Percentiles rank a stretch among this genome's conserved stretches.
These are phyloP conservation scores for Apiospora aurea DNA, from an alignment of 2,329 filamentous ascomycete genomes.

Conservation along the genomic window DNA sequence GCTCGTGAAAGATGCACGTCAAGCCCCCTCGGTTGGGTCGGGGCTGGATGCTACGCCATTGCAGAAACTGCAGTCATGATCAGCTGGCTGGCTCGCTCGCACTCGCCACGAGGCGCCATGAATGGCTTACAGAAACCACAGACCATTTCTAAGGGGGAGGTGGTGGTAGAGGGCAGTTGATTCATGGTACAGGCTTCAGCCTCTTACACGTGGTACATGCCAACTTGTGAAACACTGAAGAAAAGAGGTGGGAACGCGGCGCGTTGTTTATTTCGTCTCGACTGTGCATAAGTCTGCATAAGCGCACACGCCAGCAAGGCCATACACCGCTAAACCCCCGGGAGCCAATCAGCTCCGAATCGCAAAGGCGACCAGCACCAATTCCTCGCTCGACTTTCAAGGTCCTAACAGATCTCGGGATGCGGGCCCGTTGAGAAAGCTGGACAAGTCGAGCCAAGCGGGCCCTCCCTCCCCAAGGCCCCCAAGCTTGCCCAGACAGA, in stretches of 20 bases:
- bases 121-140: background rate
- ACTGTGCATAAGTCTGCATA: slow-evolving; percentile 12
- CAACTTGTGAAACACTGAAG: slow-evolving; percentile 10
- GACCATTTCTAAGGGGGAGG: slow-evolving; percentile 9
- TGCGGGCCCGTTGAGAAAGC: slow-evolving; percentile 10
- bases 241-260: background rate
- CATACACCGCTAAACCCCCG: slow-evolving; percentile 1
- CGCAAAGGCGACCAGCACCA: background rate
- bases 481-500: background rate
- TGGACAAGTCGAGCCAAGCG: slow-evolving; percentile 1
- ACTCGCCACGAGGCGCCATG: background rate
- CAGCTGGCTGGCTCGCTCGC: background rate
- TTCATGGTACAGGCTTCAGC: background rate
- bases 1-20: slow-evolving; percentile 20
- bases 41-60: slow-evolving; percentile 11
- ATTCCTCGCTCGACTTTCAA: background rate
- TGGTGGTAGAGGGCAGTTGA: background rate
- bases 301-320: background rate
- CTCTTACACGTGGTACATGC: slow-evolving; percentile 19
- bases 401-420: slow-evolving; percentile 8
- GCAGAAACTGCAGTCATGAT: background rate
- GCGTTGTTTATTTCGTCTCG: slow-evolving; percentile 16
- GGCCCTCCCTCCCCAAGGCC: background rate
- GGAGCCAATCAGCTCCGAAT: background rate
- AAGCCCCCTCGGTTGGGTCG: slow-evolving; percentile 2